Percentiles rank a stretch among this genome's conserved stretches.
Evolutionary conservation across 768 basidiomycete genomes (phyloP).

Genomic region (Boletus barrowsii): DNA sequence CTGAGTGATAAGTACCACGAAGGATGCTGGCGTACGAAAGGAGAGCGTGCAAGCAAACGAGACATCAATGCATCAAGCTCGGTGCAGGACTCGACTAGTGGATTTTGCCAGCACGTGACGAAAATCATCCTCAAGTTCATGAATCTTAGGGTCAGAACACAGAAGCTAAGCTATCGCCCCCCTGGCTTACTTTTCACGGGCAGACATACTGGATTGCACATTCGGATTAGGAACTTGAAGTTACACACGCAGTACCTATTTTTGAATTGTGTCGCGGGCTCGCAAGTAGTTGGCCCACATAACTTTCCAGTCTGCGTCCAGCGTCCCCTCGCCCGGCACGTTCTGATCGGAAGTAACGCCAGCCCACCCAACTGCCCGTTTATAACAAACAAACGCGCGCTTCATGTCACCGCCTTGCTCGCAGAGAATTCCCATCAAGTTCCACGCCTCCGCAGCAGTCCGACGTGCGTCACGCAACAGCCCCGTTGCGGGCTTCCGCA

Average conservation of each 20-base stretch:
- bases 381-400: conserved; percentile 58
- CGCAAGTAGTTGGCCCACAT: conserved; percentile 62
- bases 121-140: too few relatives aligned
- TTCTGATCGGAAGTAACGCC: conserved; percentile 41
- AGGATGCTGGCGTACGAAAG: background rate
- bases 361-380: conserved; percentile 68
- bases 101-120: conserved; percentile 19
- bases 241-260: too few relatives aligned
- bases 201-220: too few relatives aligned
- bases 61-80: conserved; percentile 7
- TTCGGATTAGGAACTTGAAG: too few relatives aligned
- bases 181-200: too few relatives aligned
- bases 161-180: too few relatives aligned
- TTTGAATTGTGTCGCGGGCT: conserved; percentile 30
- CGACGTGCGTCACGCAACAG: conserved; percentile 68
- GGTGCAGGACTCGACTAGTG: too few relatives aligned
- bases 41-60: conserved; percentile 4
- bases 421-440: conserved; percentile 63
- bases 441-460: conserved; percentile 74
- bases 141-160: too few relatives aligned
- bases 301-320: conserved; percentile 59
- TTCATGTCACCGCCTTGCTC: conserved; percentile 40
- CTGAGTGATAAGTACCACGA: conserved; percentile 8
- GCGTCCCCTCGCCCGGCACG: conserved; percentile 48
- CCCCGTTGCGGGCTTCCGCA: conserved; percentile 52